Evolutionary conservation across 495 filamentous ascomycete species (phyloP), one percentile per base, ranked within the genome.

Genomic region (Parathielavia hyrcaniae): DNA sequence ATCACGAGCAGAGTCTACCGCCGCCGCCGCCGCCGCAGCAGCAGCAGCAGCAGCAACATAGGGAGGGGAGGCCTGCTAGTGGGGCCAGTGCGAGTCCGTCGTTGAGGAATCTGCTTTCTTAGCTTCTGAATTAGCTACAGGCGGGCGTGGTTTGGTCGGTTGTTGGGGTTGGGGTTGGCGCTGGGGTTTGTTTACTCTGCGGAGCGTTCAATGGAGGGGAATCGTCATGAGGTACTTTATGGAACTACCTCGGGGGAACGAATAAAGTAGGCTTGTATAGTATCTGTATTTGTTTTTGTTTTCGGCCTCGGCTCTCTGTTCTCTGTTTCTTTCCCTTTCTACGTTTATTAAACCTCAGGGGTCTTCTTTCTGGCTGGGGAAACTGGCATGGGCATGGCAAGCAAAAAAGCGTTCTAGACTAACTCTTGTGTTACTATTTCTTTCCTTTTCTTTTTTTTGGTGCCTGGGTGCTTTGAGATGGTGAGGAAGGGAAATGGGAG

Each of bases 11-110:
- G 0, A 70, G 61, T 51, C 20, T 59, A 14, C 63, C 60, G 4
- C 65, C 64, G 11, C 61, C 61, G 6, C 56, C 50, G 12, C 58
- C 62, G 41, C 57, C 50, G 54, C 53, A 23, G 0, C 53, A 7
- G 35, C 54, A 22, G 8, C 22, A 17, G 20, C 34, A 17, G 36
- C 13, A 20, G 14, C 55, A 44, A 34, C 55, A 44, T 16, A 44
- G 38, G 39, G 40, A 50, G 45, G 64, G 69, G 8, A 70, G 79
- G 34, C 69, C 78, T 46, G 72, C 76, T 13, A 80, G 77, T 35
- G 83, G 82, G 4, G 87, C 88, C 6, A 91, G 88, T 57, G 85
- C 86, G 36, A 90, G 84, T 61, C 86, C 87, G 14, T 90, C 86
- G 26, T 66, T 91, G 57, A 82, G 85, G 61, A 90, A 91, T 64